phyloP scores from a whole-genome alignment of 345 rosid species.

The Rhizophora mangle region DNA sequence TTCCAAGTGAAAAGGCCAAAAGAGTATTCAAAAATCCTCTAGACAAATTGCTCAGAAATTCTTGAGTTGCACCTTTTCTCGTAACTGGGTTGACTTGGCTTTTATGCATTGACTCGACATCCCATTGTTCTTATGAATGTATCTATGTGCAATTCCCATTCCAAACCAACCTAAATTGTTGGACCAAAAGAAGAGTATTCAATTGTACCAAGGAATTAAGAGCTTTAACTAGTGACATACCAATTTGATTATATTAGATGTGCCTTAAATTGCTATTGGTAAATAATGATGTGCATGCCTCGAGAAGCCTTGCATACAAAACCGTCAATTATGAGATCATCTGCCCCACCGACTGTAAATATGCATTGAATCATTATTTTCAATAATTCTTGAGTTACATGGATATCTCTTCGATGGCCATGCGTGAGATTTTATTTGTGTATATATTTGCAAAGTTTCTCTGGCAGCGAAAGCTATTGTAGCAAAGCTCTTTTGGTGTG shows the following conservation, averaged over 20 bases:
- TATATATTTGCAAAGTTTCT: too few relatives aligned
- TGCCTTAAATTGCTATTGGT: too few relatives aligned
- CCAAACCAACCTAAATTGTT: neutral
- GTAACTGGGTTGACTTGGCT: slow-evolving; percentile 24
- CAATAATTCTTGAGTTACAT: too few relatives aligned
- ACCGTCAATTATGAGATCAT: too few relatives aligned
- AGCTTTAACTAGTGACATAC: slow-evolving; percentile 4
- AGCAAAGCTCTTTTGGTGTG: too few relatives aligned
- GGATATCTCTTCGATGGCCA: too few relatives aligned
- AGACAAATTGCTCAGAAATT: neutral
- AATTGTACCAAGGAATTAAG: neutral
- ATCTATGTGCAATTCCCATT: neutral
- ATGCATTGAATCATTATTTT: too few relatives aligned
- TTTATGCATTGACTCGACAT: slow-evolving; percentile 14
- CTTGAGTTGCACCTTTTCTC: slow-evolving; percentile 9
- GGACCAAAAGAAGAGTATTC: neutral
- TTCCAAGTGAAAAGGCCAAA: slow-evolving; percentile 21
- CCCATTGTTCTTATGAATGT: slow-evolving; percentile 9
- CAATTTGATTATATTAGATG: neutral
- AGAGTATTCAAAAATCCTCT: slow-evolving; percentile 17
- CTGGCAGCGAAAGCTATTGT: too few relatives aligned
- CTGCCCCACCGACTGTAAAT: too few relatives aligned
- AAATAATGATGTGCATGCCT: too few relatives aligned
- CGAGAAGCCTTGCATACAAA: too few relatives aligned
- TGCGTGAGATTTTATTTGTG: too few relatives aligned